Base-by-base conservation (phyloP, 345 rosid species). In the Citrus cavaleriei region DNA sequence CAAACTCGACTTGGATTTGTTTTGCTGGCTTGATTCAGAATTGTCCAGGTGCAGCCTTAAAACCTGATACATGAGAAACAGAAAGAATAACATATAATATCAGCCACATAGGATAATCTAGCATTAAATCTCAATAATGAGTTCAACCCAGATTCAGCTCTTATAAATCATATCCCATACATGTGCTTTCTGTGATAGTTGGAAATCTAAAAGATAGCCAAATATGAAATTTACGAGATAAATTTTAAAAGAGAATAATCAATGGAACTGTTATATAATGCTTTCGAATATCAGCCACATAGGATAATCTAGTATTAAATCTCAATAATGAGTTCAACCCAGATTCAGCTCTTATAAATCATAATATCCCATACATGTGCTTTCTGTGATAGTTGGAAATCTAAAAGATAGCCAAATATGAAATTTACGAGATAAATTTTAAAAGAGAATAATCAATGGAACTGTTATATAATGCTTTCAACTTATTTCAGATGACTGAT, bases 31-130 rank as follows among this genome's bases (percentile, higher is more conserved):
- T 35, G 86, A 65, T 61, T 87, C 93, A 1, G 88, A 78, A 38
- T 82, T 88, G 78, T 96, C 98, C 25, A 93, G 79, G 80, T 96
- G 93, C 84, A 94, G 76, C 87, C 92, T 91, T 78, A 96, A 83
- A 63, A 86, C 92, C 96, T 92, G 84, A 7, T 65, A 78, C 7
- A 19, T 5, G 57, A 65, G 75, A 79, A 54, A 30, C 40, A 81
- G 49, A 18, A 51, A 4, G 21, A 51, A 54, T 10, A 25, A 57
- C 10, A 2, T 10, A 8, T 54, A 27, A 71, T 24, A 40, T 24
- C 34, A n/a, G 22, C 72, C 72, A 24, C 6, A 5, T 2, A 2
- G 10, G 18, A 68, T 12, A 68, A 37, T 13, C 40, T 54, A 19
- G 14, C 18, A 22, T 55, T 4, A 69, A 42, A 42, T 19, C n/a